Evolutionary conservation across 345 rosid species (phyloP).

Genomic region (Ceriops decandra): DNA sequence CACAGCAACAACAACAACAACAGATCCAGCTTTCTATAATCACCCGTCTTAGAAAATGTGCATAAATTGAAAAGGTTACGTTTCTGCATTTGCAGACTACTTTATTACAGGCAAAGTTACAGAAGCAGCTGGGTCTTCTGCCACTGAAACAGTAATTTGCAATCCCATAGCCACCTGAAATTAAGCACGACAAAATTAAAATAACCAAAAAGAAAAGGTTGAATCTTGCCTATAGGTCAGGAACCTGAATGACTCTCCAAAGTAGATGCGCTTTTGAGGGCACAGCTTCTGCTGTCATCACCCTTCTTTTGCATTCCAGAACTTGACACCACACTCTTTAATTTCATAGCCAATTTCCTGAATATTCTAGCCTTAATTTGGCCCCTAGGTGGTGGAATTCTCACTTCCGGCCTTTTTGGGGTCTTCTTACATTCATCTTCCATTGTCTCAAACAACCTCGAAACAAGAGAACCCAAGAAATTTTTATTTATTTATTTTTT

Average conservation of each 20-base stretch:
- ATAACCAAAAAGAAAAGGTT: neutral
- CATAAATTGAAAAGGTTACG: no score
- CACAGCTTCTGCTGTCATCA: neutral
- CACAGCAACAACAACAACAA: no score
- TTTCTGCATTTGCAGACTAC: no score
- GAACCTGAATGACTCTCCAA: constrained; percentile 13
- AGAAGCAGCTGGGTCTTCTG: no score
- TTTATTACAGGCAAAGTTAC: no score
- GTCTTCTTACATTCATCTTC: neutral
- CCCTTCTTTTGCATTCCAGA: neutral
- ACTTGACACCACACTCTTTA: neutral
- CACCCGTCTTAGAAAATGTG: no score
- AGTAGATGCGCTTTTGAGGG: neutral
- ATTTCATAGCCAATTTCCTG: neutral
- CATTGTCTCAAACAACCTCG: neutral
- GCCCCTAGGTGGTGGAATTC: constrained; percentile 34
- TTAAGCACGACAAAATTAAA: neutral
- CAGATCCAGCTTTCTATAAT: no score
- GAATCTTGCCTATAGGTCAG: neutral
- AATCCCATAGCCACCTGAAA: neutral
- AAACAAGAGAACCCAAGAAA: neutral
- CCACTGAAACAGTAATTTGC: no score
- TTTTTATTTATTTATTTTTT: neutral
- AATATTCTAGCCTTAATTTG: constrained; percentile 19
- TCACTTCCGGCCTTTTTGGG: constrained; percentile 6